These are phyloP conservation scores for Pseudocercospora vitis DNA, from an alignment of 2,329 filamentous ascomycete species.

Conservation along the genomic window DNA sequence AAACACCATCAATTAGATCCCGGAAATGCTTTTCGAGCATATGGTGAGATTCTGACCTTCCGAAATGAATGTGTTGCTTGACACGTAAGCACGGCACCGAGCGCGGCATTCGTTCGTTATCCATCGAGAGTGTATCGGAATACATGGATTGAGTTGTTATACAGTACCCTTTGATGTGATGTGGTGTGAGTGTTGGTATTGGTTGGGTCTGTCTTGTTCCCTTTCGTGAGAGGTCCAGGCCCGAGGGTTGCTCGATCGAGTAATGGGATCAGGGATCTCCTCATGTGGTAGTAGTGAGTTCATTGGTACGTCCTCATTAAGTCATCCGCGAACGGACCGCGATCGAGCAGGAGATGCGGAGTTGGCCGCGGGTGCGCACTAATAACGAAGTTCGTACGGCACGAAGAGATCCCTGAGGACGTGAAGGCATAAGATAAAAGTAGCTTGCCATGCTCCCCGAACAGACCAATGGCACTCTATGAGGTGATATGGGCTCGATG, in stretches of 20 bases:
- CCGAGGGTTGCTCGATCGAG: constrained; percentile 48
- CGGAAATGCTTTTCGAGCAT: constrained; percentile 58
- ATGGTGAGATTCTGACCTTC: constrained; percentile 54
- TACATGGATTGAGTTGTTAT: constrained; percentile 55
- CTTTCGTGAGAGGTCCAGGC: constrained; percentile 39
- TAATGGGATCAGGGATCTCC: constrained; percentile 60
- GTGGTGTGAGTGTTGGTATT: constrained; percentile 60
- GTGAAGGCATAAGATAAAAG: too few relatives aligned
- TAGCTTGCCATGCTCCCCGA: constrained; percentile 56
- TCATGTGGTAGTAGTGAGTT: too few relatives aligned
- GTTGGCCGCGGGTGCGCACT: too few relatives aligned
- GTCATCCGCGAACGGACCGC: too few relatives aligned
- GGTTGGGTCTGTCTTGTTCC: constrained; percentile 51
- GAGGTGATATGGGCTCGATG: constrained; percentile 13
- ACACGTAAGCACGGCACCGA: constrained; percentile 58
- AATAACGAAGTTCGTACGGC: too few relatives aligned
- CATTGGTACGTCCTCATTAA: too few relatives aligned
- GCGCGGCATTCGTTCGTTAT: constrained; percentile 54
- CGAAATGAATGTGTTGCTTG: constrained; percentile 56
- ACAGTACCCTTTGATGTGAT: constrained; percentile 54
- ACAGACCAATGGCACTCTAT: constrained; percentile 64
- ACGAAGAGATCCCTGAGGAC: too few relatives aligned
- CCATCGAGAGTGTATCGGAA: constrained; percentile 59
- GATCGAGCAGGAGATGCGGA: too few relatives aligned
- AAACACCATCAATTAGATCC: constrained; percentile 49